Conservation (phyloP, 176 grass and related monocot species). For the Phoenix dactylifera region DNA sequence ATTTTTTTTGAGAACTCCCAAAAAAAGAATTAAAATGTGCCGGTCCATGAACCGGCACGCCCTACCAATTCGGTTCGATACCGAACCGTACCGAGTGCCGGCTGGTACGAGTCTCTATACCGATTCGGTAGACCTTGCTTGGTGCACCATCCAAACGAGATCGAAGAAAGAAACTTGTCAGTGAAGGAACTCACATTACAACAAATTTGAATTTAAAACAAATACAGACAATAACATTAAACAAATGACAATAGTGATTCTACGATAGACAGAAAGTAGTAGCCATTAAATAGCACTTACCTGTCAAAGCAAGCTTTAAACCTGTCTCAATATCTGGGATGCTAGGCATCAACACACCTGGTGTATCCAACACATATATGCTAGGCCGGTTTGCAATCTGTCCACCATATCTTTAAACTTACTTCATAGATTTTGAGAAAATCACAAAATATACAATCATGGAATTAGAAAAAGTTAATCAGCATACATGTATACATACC, state of each 20-base stretch:
- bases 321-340: constrained; percentile 90
- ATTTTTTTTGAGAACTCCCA: too few species aligned
- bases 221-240: background rate
- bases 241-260: background rate
- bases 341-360: constrained; percentile 86
- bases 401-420: constrained; percentile 16
- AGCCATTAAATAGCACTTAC: constrained; percentile 18
- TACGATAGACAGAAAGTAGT: background rate
- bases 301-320: constrained; percentile 92
- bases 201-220: constrained; percentile 4
- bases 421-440: too few species aligned
- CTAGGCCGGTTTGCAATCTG: constrained; percentile 91
- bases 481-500: too few species aligned
- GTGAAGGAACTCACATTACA: constrained; percentile 5
- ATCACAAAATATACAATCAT: too few species aligned
- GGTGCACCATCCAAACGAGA: too few species aligned
- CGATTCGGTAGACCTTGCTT: too few species aligned
- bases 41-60: too few species aligned
- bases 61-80: too few species aligned
- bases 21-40: too few species aligned
- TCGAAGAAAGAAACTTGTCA: background rate
- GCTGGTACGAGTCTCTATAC: too few species aligned
- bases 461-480: background rate
- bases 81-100: too few species aligned
- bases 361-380: constrained; percentile 98